A percentile compares a stretch with the other conserved stretches of the same genome.
These are phyloP conservation scores for Periconia macrospinosa DNA, from an alignment of 2,329 filamentous ascomycete genomes.

Conservation along the genomic window DNA sequence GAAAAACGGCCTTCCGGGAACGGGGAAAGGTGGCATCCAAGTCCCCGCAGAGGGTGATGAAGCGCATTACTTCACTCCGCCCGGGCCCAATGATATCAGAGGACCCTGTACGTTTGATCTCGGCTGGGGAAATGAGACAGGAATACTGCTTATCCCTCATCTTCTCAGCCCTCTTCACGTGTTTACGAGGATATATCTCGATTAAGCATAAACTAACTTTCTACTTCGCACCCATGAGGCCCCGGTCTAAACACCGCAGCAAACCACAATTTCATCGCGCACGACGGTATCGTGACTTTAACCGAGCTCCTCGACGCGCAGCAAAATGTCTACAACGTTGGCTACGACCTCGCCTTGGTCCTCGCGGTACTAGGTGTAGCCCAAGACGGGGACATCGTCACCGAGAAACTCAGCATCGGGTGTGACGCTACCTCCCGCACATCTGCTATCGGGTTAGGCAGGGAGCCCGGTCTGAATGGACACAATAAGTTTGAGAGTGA, in stretches of 20 bases:
- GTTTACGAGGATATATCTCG: too few species aligned
- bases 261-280: conserved; percentile 29
- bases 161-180: too few species aligned
- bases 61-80: conserved; percentile 19
- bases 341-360: not conserved
- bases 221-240: too few species aligned
- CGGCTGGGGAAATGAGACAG: too few species aligned
- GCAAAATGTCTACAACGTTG: not conserved
- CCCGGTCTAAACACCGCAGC: conserved; percentile 28
- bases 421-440: not conserved
- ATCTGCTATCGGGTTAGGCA: not conserved
- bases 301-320: not conserved
- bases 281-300: conserved; percentile 17
- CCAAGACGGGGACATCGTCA: not conserved
- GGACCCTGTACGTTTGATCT: too few species aligned
- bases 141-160: too few species aligned
- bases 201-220: too few species aligned
- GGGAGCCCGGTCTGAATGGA: conserved; percentile 46
- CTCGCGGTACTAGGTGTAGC: not conserved
- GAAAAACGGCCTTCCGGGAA: conserved; percentile 46
- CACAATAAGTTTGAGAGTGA: conserved; percentile 51
- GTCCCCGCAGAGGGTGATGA: conserved; percentile 48
- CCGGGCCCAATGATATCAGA: conserved; percentile 2
- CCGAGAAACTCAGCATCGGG: not conserved
- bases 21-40: conserved; percentile 46